These are phyloP conservation scores for Ceratocystis cacaofunesta DNA, from an alignment of 2,329 filamentous ascomycete genomes.

Conservation along the genomic window DNA sequence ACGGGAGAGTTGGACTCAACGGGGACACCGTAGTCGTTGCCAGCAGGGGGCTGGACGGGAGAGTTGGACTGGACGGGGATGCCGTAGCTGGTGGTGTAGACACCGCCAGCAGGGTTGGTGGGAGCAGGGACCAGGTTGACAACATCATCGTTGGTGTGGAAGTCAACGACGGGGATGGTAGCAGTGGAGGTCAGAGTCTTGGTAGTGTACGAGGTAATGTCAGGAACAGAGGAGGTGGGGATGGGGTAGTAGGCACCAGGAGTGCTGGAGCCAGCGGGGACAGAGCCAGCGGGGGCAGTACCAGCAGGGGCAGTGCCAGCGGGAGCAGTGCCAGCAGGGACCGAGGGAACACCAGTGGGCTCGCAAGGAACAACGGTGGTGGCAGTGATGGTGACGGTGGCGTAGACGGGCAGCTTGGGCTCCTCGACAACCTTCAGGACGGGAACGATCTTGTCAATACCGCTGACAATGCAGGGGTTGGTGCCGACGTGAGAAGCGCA, in stretches of 20 bases:
- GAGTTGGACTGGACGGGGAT: constrained; percentile 8
- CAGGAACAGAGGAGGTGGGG: constrained; percentile 29
- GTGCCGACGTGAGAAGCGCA: constrained; percentile 58
- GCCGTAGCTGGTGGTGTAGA: constrained; percentile 3
- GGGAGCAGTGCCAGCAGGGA: constrained; percentile 36
- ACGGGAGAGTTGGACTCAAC: constrained; percentile 19
- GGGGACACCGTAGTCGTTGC: constrained; percentile 1
- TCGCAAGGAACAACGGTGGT: constrained; percentile 20
- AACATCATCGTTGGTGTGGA: constrained; percentile 25
- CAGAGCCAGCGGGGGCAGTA: constrained; percentile 22
- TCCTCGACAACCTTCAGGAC: constrained; percentile 37
- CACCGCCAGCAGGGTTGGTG: constrained; percentile 16
- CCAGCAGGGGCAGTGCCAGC: constrained; percentile 40
- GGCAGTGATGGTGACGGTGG: constrained; percentile 35
- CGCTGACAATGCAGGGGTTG: constrained; percentile 78
- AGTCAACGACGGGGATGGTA: constrained; percentile 38
- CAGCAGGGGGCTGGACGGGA: constrained; percentile 3
- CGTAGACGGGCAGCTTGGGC: constrained; percentile 14
- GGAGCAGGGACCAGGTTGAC: constrained; percentile 17
- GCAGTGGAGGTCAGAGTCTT: constrained; percentile 36
- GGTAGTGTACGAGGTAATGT: constrained; percentile 33
- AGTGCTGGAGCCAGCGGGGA: constrained; percentile 17
- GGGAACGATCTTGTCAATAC: constrained; percentile 48
- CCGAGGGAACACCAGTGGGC: constrained; percentile 21
- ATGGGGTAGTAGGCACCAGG: neutral